Conservation (phyloP, 257 asterid genomes). For the Solanum lycopersicoides region DNA sequence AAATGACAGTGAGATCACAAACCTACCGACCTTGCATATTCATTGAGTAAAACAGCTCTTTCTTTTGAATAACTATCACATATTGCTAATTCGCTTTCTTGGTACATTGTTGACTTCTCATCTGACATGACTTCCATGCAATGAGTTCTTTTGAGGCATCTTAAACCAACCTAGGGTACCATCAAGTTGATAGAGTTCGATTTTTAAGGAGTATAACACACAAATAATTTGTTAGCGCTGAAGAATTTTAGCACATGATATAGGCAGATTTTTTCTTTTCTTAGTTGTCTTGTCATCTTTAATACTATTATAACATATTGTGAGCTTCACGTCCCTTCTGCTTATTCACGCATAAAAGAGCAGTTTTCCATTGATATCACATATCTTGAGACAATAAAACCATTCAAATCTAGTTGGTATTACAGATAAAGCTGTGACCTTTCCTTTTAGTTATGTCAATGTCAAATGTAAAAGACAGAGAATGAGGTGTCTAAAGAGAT, state of each 20-base stretch:
- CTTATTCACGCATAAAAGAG: neutral
- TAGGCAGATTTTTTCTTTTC: neutral
- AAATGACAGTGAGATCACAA: neutral
- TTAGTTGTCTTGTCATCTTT: neutral
- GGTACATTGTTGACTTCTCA: neutral
- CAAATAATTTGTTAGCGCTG: neutral
- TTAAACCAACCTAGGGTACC: neutral
- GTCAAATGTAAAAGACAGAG: neutral
- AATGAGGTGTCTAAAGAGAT: neutral
- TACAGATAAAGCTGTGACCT: neutral
- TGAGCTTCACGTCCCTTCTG: neutral
- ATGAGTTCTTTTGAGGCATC: neutral
- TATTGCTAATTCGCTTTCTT: neutral
- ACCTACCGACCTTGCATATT: neutral
- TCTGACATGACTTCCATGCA: neutral
- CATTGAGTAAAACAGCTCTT: neutral
- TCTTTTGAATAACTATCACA: neutral
- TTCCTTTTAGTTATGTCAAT: neutral
- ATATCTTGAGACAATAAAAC: neutral
- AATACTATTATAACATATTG: neutral
- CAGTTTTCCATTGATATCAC: neutral
- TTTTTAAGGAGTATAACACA: neutral
- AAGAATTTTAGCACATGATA: neutral
- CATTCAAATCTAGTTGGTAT: neutral
- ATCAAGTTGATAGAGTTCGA: neutral